Percentiles rank a stretch among this genome's conserved stretches.
phyloP scores from a whole-genome alignment of 176 grass and related monocot genomes.

The bread wheat (Triticum aestivum) region DNA sequence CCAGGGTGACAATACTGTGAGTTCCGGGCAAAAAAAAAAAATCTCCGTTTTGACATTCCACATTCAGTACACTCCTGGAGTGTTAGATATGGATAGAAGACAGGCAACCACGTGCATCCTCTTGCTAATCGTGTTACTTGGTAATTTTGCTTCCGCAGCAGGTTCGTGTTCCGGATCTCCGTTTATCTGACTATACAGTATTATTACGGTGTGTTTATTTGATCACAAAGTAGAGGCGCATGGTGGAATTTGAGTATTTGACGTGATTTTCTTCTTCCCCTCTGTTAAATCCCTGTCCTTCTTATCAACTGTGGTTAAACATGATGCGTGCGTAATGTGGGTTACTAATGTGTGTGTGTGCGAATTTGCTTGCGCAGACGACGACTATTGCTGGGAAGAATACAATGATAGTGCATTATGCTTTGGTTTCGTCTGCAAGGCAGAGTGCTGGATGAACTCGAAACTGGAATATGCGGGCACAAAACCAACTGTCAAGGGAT shows the following conservation, averaged over 20 bases:
- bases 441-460: background rate
- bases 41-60: background rate
- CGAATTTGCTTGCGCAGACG: background rate
- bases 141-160: background rate
- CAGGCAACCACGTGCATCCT: background rate
- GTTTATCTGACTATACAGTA: background rate
- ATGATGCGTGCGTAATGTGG: too few relatives aligned
- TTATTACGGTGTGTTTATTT: background rate
- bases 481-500: background rate
- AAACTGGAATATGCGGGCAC: background rate
- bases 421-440: background rate
- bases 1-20: background rate
- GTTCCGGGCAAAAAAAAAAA: background rate
- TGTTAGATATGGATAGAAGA: background rate
- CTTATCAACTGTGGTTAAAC: background rate
- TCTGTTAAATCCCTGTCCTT: background rate
- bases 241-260: background rate
- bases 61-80: background rate
- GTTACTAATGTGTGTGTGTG: background rate
- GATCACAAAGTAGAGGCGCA: background rate
- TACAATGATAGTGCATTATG: background rate
- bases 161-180: background rate
- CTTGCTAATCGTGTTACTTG: background rate
- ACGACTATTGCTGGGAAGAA: conserved; percentile 18
- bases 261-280: background rate